phyloP scores from a whole-genome alignment of 768 basidiomycete genomes.

The Hygrophorus pudorinus region DNA sequence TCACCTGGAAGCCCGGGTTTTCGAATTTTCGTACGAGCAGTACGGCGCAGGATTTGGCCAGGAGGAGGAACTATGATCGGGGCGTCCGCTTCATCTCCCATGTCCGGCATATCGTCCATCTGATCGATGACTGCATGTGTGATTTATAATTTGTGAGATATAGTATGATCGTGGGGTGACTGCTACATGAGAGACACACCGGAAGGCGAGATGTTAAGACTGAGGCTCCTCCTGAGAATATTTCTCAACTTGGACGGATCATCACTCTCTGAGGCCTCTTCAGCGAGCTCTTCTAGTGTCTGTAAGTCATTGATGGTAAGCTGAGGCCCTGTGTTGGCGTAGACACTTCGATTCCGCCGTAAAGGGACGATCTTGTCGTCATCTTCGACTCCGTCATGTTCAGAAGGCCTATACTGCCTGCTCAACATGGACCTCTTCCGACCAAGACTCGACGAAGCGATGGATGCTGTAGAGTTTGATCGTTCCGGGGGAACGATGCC shows the following conservation, averaged over 20 bases:
- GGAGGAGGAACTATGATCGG: constrained; percentile 87
- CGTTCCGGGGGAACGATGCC: constrained; percentile 28
- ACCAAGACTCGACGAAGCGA: constrained; percentile 40
- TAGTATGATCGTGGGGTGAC: not conserved
- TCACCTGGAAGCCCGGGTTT: constrained; percentile 71
- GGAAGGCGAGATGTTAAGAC: constrained; percentile 76
- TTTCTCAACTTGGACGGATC: constrained; percentile 75
- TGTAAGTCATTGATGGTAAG: constrained; percentile 93
- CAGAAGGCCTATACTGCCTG: constrained; percentile 80
- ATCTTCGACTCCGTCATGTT: constrained; percentile 67
- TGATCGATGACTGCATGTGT: constrained; percentile 44
- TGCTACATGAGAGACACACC: constrained; percentile 51
- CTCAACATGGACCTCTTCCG: constrained; percentile 92
- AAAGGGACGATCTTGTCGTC: constrained; percentile 57
- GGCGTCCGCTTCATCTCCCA: constrained; percentile 76
- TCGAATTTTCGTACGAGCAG: constrained; percentile 92
- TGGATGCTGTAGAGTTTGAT: constrained; percentile 35
- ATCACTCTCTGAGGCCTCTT: constrained; percentile 76
- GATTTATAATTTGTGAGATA: not conserved
- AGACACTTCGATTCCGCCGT: constrained; percentile 58
- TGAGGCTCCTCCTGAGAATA: constrained; percentile 76
- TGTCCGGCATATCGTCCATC: constrained; percentile 58
- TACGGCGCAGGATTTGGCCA: constrained; percentile 81
- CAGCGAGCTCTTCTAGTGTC: constrained; percentile 84
- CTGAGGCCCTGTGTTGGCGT: constrained; percentile 64